Conservation (phyloP, 164 flowering plant species). For the Saururus chinensis region DNA sequence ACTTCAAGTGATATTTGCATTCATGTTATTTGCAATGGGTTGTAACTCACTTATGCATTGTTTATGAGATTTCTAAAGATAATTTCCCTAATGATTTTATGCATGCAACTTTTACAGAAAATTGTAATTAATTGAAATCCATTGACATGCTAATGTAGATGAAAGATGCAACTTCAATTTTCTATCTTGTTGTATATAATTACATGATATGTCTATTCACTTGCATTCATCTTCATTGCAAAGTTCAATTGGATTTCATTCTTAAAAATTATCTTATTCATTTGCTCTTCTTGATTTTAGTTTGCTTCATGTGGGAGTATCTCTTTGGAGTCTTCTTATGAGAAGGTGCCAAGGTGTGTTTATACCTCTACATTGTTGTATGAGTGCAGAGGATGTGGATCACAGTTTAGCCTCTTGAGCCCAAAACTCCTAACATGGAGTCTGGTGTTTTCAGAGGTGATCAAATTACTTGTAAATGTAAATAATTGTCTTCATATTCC, state of each 20-base stretch:
- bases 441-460: constrained; percentile 47
- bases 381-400: constrained; percentile 29
- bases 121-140: no score
- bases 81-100: no score
- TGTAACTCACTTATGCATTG: no score
- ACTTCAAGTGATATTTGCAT: no score
- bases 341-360: constrained; percentile 40
- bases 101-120: no score
- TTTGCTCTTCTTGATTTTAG: constrained; percentile 19
- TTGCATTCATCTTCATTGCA: background rate
- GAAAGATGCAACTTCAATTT: no score
- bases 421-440: constrained; percentile 31
- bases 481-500: background rate
- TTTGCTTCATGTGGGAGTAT: constrained; percentile 48
- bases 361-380: constrained; percentile 53
- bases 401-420: constrained; percentile 16
- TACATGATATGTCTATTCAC: background rate
- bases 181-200: no score
- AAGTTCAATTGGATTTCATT: no score
- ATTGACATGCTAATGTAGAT: no score
- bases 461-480: background rate
- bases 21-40: no score
- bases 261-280: background rate
- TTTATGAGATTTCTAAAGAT: no score
- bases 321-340: constrained; percentile 59